These are phyloP conservation scores for Globomyces pollinis-pini DNA, from an alignment of 192 early-diverging fungal species.

Conservation along the genomic window DNA sequence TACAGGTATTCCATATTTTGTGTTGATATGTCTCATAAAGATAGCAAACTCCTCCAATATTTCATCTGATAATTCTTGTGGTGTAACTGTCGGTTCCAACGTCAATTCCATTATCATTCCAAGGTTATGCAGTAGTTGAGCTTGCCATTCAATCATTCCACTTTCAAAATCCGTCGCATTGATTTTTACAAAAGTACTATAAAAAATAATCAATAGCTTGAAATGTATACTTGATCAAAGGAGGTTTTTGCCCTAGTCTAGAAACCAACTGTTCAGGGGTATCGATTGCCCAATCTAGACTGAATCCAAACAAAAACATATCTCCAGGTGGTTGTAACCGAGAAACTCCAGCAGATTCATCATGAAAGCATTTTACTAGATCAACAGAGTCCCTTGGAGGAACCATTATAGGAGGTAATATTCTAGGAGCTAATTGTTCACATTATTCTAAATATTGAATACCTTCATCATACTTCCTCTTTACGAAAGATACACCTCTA, in stretches of 20 bases:
- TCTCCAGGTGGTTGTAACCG: conserved; percentile 11
- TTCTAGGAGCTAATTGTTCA: neutral
- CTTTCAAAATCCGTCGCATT: conserved; percentile 11
- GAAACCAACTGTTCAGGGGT: neutral
- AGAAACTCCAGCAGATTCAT: neutral
- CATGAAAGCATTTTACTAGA: neutral
- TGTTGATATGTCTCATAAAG: conserved; percentile 8
- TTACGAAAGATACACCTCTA: neutral
- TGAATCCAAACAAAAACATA: conserved; percentile 12
- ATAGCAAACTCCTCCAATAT: neutral
- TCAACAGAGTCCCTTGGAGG: neutral
- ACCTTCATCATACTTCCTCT: neutral
- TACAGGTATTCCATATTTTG: conserved; percentile 11
- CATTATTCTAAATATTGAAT: neutral
- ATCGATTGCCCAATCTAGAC: conserved; percentile 2
- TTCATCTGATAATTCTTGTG: neutral
- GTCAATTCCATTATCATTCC: conserved; percentile 16
- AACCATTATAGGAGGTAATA: neutral
- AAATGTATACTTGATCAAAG: conserved; percentile 1
- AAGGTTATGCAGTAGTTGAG: neutral
- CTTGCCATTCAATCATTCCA: conserved; percentile 5
- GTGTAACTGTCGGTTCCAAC: neutral
- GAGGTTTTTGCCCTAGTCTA: neutral
- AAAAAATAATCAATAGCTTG: too few species aligned
- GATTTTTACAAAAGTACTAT: conserved; percentile 12